These are phyloP conservation scores for Penicillium dipodomyicola DNA, from an alignment of 495 filamentous ascomycete genomes.

Conservation along the genomic window DNA sequence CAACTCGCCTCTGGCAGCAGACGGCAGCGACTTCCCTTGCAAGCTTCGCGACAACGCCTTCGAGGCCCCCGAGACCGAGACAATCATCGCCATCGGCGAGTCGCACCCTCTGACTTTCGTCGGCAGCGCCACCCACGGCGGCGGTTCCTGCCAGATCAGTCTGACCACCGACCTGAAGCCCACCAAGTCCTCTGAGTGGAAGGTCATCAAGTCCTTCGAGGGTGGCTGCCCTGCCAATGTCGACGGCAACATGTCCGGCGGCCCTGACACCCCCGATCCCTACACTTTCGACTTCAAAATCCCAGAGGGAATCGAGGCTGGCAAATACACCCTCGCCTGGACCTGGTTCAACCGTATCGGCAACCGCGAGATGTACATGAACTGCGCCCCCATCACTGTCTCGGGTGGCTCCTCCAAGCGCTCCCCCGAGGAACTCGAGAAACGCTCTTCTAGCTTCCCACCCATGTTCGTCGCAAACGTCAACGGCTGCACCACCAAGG, in stretches of 20 bases:
- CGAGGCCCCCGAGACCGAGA: constrained; percentile 26
- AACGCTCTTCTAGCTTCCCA: constrained; percentile 55
- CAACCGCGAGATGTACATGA: constrained; percentile 94
- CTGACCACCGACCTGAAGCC: constrained; percentile 71
- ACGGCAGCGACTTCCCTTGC: constrained; percentile 77
- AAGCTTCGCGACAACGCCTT: constrained; percentile 45
- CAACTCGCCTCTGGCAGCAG: constrained; percentile 58
- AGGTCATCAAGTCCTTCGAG: constrained; percentile 79
- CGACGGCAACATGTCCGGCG: constrained; percentile 35
- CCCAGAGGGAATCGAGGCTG: constrained; percentile 39
- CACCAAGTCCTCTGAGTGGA: constrained; percentile 54
- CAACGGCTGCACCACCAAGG: constrained; percentile 57
- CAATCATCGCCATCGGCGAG: constrained; percentile 33
- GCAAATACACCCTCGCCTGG: constrained; percentile 72
- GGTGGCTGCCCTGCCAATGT: constrained; percentile 72
- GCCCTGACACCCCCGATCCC: constrained; percentile 22
- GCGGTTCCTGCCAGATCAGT: constrained; percentile 84
- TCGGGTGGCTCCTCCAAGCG: constrained; percentile 48
- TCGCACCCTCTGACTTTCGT: constrained; percentile 29
- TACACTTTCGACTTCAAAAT: constrained; percentile 45
- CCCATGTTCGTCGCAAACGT: constrained; percentile 82
- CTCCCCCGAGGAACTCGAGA: constrained; percentile 32
- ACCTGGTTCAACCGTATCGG: constrained; percentile 91
- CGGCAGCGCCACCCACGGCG: constrained; percentile 71
- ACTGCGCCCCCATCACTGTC: constrained; percentile 74